Evolutionary conservation across 2,329 filamentous ascomycete genomes (phyloP).

Genomic region (Penicillium sp.): DNA sequence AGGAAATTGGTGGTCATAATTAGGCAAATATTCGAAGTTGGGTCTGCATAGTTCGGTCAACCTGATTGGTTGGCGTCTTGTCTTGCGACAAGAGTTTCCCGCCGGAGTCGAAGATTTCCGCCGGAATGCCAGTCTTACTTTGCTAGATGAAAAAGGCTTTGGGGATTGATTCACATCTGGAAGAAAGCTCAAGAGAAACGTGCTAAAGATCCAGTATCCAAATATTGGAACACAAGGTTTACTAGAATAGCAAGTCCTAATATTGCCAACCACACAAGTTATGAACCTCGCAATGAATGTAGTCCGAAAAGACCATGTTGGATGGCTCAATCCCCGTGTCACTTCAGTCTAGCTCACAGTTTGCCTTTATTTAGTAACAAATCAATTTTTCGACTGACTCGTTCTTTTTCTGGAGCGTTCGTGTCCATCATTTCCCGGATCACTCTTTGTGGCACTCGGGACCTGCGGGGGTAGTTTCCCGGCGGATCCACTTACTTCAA

Average conservation of each 20-base stretch:
- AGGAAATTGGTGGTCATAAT: conserved; percentile 2
- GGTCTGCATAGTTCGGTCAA: neutral
- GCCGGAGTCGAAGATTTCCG: neutral
- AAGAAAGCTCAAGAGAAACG: neutral
- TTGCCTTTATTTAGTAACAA: too few relatives aligned
- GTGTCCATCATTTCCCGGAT: too few relatives aligned
- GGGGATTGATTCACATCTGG: neutral
- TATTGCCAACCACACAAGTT: too few relatives aligned
- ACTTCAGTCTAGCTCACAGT: too few relatives aligned
- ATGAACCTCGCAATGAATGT: too few relatives aligned
- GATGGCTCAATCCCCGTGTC: too few relatives aligned
- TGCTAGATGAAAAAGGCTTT: neutral
- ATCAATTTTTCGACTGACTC: too few relatives aligned
- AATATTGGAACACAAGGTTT: neutral
- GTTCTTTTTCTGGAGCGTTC: too few relatives aligned
- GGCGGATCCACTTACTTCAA: neutral
- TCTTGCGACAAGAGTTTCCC: neutral
- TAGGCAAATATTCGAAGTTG: neutral
- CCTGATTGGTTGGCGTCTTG: neutral
- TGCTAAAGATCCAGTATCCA: neutral
- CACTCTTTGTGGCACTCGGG: neutral
- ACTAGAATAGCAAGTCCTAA: too few relatives aligned
- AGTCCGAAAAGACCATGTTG: too few relatives aligned
- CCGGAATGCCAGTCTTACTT: neutral
- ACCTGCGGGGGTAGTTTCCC: neutral